Evolutionary conservation across 345 rosid genomes (phyloP), one percentile per base, ranked within the genome.

Genomic region (Citrus unshiu): DNA sequence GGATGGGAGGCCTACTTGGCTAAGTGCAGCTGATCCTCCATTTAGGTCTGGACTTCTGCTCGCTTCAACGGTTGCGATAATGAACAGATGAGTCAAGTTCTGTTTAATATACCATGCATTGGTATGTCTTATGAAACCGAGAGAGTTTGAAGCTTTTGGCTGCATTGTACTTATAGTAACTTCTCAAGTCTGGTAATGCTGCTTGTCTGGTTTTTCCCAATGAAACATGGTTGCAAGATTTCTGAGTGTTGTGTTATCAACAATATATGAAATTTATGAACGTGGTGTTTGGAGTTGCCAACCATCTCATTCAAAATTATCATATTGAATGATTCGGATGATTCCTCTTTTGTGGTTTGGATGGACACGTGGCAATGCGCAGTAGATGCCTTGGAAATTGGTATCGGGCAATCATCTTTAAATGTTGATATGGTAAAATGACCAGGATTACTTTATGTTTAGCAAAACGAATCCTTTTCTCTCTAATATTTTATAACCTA

Each of bases 1-100:
- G 97, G 98, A 80, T 96, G 99, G 99, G 90, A 93, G 72, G 97
- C 98, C 5, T 94, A 96, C 86, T 65, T 94, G 89, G 94, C 91
- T 37, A 91, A 91, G 81, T 85, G 93, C 80, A 4, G 63, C 1
- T 87, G 66, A 83, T 7, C 60, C 9, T 27, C 72, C 64, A 18
- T 70, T 29, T 19, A 8, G 24, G 40, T 46, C 62, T 51, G 62
- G 32, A 10, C 34, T 9, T 3, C 63, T 6, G 27, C 43, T 63
- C 13, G 71, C 64, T 21, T 70, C 6, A 10, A 22, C 19, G 24
- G 46, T 43, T 34, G 2, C 27, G 49, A 32, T 70, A 27, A 70
- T 4, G 24, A 16, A 70, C 25, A 27, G 13, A 18, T 61, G 64
- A 51, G 39, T 10, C 75, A 19, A 35, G 10, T 78, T 63, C 25